Conservation (phyloP, 352 stramenopile genomes). For the Pythium pyrilobum region DNA sequence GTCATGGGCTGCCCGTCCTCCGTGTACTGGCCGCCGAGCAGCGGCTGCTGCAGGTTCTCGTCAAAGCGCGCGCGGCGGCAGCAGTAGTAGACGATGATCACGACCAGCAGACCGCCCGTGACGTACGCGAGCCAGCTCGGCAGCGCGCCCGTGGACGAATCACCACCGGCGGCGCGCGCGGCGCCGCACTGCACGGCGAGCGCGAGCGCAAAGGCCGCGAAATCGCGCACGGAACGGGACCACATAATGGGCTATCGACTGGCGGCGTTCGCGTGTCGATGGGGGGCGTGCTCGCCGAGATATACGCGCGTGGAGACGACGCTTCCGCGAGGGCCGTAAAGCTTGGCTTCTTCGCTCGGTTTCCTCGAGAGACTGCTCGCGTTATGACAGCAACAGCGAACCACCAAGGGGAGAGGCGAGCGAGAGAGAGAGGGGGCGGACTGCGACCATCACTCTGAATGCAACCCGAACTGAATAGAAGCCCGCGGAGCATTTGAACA, state of each 20-base stretch:
- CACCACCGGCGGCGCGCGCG: constrained; percentile 2
- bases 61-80: constrained; percentile 81
- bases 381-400: no score
- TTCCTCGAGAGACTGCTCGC: neutral
- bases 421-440: constrained; percentile 12
- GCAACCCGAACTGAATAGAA: constrained; percentile 18
- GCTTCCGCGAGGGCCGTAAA: neutral
- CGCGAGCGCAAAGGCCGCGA: constrained; percentile 14
- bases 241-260: constrained; percentile 8
- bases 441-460: constrained; percentile 13
- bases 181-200: constrained; percentile 33
- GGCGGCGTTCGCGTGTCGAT: neutral
- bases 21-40: constrained; percentile 83
- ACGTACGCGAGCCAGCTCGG: constrained; percentile 83
- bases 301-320: constrained; percentile 1
- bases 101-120: constrained; percentile 71
- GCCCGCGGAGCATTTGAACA: constrained; percentile 2
- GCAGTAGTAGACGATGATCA: constrained; percentile 89
- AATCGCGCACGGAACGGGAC: constrained; percentile 18
- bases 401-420: neutral
- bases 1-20: constrained; percentile 85
- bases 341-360: neutral
- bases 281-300: neutral
- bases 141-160: constrained; percentile 34
- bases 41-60: constrained; percentile 80